Conservation (phyloP, 371 early-diverging fungal species). For the Rhizomucor miehei region DNA sequence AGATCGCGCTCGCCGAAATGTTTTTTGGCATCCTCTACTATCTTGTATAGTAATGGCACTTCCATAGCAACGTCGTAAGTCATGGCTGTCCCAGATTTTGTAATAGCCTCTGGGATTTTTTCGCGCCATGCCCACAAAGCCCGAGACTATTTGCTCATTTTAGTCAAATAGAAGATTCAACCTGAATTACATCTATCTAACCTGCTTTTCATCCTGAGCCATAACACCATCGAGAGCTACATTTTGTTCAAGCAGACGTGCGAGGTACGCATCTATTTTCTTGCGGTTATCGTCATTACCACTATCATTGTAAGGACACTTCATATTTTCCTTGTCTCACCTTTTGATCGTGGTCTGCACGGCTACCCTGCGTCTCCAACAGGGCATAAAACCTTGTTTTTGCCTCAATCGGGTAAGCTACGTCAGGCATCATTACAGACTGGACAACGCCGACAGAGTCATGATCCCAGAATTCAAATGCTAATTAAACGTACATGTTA, state of each 20-base stretch:
- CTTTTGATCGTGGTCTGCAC: conserved; percentile 75
- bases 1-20: conserved; percentile 44
- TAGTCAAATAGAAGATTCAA: conserved; percentile 16
- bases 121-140: conserved; percentile 77
- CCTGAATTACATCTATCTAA: not conserved
- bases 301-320: not conserved
- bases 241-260: conserved; percentile 47
- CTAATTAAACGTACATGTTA: conserved; percentile 16
- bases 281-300: conserved; percentile 7
- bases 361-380: conserved; percentile 77
- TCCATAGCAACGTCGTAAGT: conserved; percentile 80
- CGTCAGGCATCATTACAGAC: conserved; percentile 35
- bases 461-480: conserved; percentile 85
- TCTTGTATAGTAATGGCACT: conserved; percentile 59
- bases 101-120: conserved; percentile 73
- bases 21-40: conserved; percentile 57
- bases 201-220: conserved; percentile 67
- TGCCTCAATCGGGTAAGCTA: conserved; percentile 16
- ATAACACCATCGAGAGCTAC: conserved; percentile 72
- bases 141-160: not conserved
- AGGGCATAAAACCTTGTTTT: conserved; percentile 65
- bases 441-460: conserved; percentile 53
- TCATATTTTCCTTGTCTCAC: conserved; percentile 9
- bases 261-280: conserved; percentile 61
- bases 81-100: conserved; percentile 62